phyloP scores from a whole-genome alignment of 768 basidiomycete genomes.

The Mycena belliarum region DNA sequence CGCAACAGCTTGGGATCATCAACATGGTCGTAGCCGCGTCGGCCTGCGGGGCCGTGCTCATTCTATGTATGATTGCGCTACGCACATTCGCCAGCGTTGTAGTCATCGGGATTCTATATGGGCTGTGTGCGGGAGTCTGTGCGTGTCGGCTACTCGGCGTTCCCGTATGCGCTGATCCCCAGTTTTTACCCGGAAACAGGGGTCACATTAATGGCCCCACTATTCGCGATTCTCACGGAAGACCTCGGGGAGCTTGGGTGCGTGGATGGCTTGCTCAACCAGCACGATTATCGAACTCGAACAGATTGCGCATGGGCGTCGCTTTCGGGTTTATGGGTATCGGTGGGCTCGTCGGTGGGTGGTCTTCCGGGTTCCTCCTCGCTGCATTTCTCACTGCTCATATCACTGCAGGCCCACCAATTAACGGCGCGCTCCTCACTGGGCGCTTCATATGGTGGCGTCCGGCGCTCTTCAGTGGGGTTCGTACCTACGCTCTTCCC shows the following conservation, averaged over 20 bases:
- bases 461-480: conserved; percentile 39
- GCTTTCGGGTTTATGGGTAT: conserved; percentile 14
- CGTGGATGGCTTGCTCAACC: background rate
- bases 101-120: conserved; percentile 31
- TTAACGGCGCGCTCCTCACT: conserved; percentile 39
- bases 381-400: background rate
- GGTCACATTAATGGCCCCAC: conserved; percentile 32
- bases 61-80: conserved; percentile 37
- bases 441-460: conserved; percentile 37
- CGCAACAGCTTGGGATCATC: conserved; percentile 29
- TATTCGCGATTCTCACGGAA: conserved; percentile 31
- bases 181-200: no score
- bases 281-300: background rate
- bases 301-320: conserved; percentile 30
- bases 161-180: no score
- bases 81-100: conserved; percentile 24
- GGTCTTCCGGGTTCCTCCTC: background rate
- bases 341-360: conserved; percentile 4
- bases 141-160: conserved; percentile 11
- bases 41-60: conserved; percentile 25
- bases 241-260: conserved; percentile 38
- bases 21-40: conserved; percentile 27
- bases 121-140: conserved; percentile 38
- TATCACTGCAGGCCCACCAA: conserved; percentile 31
- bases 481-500: background rate